These are phyloP conservation scores for Melampsora americana DNA, from an alignment of 1,284 basidiomycete species.

Conservation along the genomic window DNA sequence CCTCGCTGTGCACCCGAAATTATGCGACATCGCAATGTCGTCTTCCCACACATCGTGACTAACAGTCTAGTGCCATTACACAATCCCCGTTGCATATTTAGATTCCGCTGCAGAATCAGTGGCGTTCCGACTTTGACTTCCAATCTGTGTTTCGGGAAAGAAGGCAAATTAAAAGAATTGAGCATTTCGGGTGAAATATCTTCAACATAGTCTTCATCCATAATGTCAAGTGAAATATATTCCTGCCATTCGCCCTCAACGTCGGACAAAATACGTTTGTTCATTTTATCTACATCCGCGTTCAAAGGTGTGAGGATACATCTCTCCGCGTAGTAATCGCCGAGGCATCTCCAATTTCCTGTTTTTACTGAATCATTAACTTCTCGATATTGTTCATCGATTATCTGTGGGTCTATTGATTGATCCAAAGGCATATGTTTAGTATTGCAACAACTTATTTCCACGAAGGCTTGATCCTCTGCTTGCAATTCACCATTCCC, in stretches of 20 bases:
- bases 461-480: too few relatives aligned
- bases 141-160: too few relatives aligned
- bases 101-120: background rate
- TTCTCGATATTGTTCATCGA: background rate
- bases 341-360: background rate
- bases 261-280: too few relatives aligned
- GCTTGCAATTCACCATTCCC: too few relatives aligned
- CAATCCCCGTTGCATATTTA: background rate
- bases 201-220: too few relatives aligned
- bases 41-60: background rate
- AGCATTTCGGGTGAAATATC: too few relatives aligned
- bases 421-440: too few relatives aligned
- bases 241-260: too few relatives aligned
- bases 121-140: background rate
- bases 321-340: background rate
- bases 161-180: too few relatives aligned
- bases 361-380: background rate
- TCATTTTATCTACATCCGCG: background rate
- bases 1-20: background rate
- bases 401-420: too few relatives aligned
- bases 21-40: background rate
- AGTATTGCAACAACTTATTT: too few relatives aligned
- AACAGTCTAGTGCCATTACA: conserved; percentile 12
- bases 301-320: background rate
- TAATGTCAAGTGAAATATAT: background rate